A percentile compares a stretch with the other conserved stretches of the same genome.
phyloP scores from a whole-genome alignment of 441 rosid genomes.

The Hura crepitans region DNA sequence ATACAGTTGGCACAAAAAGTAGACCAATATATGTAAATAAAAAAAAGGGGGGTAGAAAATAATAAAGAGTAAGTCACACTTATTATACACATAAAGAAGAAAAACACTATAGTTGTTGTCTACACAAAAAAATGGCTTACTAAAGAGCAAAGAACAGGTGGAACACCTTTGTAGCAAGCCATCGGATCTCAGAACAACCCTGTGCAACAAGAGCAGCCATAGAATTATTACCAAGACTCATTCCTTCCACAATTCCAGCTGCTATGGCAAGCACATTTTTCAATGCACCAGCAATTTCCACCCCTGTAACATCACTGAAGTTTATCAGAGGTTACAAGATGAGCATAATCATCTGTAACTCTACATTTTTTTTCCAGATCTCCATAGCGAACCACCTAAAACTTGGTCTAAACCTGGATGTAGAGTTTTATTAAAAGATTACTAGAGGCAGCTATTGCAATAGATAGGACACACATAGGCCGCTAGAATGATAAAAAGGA shows the following conservation, averaged over 20 bases:
- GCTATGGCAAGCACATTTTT: slow-evolving; percentile 94
- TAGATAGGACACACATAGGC: neutral
- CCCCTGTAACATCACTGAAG: slow-evolving; percentile 96
- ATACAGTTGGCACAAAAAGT: neutral
- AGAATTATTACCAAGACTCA: slow-evolving; percentile 90
- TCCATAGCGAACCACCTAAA: neutral
- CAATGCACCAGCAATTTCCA: slow-evolving; percentile 91
- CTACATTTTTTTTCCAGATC: slow-evolving; percentile 6
- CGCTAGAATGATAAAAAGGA: neutral
- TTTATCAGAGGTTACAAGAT: slow-evolving; percentile 69
- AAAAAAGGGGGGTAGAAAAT: neutral
- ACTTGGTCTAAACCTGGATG: neutral
- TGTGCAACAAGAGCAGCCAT: slow-evolving; percentile 98
- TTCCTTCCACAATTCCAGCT: slow-evolving; percentile 90
- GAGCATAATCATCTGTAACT: slow-evolving; percentile 32
- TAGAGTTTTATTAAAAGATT: too few relatives aligned
- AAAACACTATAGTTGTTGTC: neutral
- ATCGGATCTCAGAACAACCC: slow-evolving; percentile 94
- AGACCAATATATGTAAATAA: neutral
- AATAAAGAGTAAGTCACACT: neutral
- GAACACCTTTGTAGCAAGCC: slow-evolving; percentile 84
- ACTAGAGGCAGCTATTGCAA: too few relatives aligned
- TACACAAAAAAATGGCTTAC: neutral
- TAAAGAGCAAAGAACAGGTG: slow-evolving; percentile 3
- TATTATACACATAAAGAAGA: too few relatives aligned